Conservation (phyloP, 805 yeast genomes). For the Candida lessepsii region DNA sequence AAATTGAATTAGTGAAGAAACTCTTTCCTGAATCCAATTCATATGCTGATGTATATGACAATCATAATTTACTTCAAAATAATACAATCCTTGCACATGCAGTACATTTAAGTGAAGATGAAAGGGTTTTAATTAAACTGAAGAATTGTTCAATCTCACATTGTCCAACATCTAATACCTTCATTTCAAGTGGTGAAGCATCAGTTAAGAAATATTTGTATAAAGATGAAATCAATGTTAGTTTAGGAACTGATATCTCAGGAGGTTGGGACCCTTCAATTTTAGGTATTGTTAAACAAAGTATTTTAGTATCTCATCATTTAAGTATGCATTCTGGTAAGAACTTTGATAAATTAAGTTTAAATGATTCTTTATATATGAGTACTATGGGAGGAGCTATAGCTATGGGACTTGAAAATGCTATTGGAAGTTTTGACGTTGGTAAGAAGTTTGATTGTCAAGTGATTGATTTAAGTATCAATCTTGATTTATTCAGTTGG, state of each 20-base stretch:
- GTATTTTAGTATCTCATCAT: constrained; percentile 42
- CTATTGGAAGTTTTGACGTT: constrained; percentile 66
- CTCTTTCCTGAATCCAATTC: constrained; percentile 68
- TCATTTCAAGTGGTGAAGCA: constrained; percentile 88
- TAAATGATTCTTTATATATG: constrained; percentile 71
- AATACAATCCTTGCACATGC: constrained; percentile 89
- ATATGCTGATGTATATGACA: constrained; percentile 78
- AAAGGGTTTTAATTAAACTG: constrained; percentile 53
- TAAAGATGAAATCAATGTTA: constrained; percentile 65
- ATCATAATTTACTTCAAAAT: constrained; percentile 54
- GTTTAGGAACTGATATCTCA: constrained; percentile 52
- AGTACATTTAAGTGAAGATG: constrained; percentile 67
- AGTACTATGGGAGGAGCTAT: constrained; percentile 91
- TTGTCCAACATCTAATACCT: constrained; percentile 90
- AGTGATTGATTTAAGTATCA: constrained; percentile 60
- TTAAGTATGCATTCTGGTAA: constrained; percentile 37
- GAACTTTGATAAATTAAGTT: constrained; percentile 51
- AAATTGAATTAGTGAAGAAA: constrained; percentile 68
- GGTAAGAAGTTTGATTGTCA: constrained; percentile 89
- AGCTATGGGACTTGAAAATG: constrained; percentile 56
- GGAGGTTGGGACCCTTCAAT: constrained; percentile 45
- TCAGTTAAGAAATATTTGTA: constrained; percentile 65
- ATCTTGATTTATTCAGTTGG: constrained; percentile 74
- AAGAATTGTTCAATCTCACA: constrained; percentile 77
- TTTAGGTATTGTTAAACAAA: constrained; percentile 31